phyloP scores from a whole-genome alignment of 768 basidiomycete genomes.

The Suillus plorans region DNA sequence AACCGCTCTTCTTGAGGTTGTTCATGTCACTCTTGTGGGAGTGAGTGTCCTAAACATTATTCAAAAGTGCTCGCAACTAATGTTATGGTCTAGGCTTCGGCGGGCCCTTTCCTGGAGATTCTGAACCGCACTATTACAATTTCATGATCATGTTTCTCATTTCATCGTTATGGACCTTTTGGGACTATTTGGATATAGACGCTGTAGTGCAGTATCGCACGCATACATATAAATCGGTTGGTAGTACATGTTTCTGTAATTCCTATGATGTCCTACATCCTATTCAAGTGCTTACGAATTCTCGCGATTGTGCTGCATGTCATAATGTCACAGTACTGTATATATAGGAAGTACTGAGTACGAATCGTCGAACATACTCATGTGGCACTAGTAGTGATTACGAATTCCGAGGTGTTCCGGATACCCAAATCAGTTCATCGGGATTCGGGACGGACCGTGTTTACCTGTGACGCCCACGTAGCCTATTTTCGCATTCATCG shows the following conservation, averaged over 20 bases:
- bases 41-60: constrained; percentile 28
- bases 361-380: not conserved
- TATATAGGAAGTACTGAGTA: no score
- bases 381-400: not conserved
- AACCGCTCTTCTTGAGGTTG: constrained; percentile 35
- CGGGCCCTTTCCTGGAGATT: constrained; percentile 30
- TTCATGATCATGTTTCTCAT: constrained; percentile 9
- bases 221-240: not conserved
- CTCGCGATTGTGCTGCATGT: not conserved
- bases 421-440: no score
- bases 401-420: no score
- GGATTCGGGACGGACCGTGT: no score
- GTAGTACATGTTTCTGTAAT: not conserved
- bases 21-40: constrained; percentile 39
- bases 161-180: not conserved
- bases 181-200: not conserved
- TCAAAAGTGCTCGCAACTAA: not conserved
- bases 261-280: not conserved
- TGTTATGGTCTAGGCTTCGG: constrained; percentile 29
- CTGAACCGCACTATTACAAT: constrained; percentile 32
- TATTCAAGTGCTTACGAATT: not conserved
- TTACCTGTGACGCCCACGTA: no score
- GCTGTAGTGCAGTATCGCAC: not conserved
- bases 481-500: no score
- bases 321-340: not conserved